Base-by-base conservation (phyloP, 2,329 filamentous ascomycete species). In the Pestalotiopsis sp. region DNA sequence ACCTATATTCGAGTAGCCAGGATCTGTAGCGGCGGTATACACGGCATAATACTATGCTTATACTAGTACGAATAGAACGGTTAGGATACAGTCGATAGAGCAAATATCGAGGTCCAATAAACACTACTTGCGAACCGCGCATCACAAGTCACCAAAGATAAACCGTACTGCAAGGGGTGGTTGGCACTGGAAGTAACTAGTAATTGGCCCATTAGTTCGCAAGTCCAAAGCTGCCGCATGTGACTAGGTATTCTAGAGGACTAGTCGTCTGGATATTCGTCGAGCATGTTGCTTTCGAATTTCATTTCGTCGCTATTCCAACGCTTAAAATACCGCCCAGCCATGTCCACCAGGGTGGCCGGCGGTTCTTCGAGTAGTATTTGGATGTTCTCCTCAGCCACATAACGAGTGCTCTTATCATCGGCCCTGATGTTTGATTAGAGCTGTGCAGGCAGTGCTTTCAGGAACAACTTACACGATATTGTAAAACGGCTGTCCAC, bases 261-360 rank as follows among this genome's bases (percentile, higher is more conserved):
- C 73, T 62, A 92, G 77, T 91, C 89, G 74, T 92, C 88, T 4
- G 90, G 90, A 79, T 92, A 92, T 75, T 92, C 89, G 65, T 91
- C 88, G 69, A 76, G 80, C 52, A 92, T 82, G 77, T 92, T 92
- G 78, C 89, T 91, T 23, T 92, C 82, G 79, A 92, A 92, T 13
- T 74, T 76, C 64, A 81, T 80, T 0, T 75, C 77, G 14, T 74
- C 75, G 2, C 75, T 73, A 76, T 91, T 88, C 86, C 88, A 92
- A 45, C 90, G 81, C 76, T 89, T 91, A 75, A 92, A 92, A 74
- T 89, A 87, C 70, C 85, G 86, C 0, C 90, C 90, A 7, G 90
- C 89, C 65, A 89, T 77, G 52, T 76, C 75, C 72, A 86, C 78
- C 68, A 91, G 79, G 4, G 82, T 77, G 12, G 83, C 80, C 1